A percentile compares a stretch with the other conserved stretches of the same genome.
These are phyloP conservation scores for Pseudocercospora vitis DNA, from an alignment of 2,329 filamentous ascomycete species.

Conservation along the genomic window DNA sequence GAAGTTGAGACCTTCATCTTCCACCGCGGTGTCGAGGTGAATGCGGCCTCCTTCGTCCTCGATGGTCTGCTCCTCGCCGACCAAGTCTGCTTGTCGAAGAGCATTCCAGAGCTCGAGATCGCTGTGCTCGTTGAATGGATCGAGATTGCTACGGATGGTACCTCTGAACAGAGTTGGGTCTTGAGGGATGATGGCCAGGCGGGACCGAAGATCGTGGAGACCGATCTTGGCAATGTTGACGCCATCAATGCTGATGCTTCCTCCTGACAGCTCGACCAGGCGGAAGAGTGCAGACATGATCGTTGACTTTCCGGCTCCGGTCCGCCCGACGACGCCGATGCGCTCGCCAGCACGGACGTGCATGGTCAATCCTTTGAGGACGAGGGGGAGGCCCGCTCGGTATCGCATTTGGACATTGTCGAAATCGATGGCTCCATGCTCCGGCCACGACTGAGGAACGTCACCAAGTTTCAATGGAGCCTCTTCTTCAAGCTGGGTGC, in stretches of 20 bases:
- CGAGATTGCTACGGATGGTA: slow-evolving; percentile 75
- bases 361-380: slow-evolving; percentile 57
- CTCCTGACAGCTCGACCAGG: slow-evolving; percentile 54
- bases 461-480: slow-evolving; percentile 74
- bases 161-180: slow-evolving; percentile 81
- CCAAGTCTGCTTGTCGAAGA: slow-evolving; percentile 72
- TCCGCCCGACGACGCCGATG: slow-evolving; percentile 78
- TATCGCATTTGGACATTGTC: slow-evolving; percentile 55
- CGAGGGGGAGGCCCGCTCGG: slow-evolving; percentile 50
- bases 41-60: slow-evolving; percentile 59
- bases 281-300: slow-evolving; percentile 84
- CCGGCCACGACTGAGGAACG: slow-evolving; percentile 76
- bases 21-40: slow-evolving; percentile 79
- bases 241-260: slow-evolving; percentile 51
- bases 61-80: slow-evolving; percentile 53
- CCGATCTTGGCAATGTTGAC: slow-evolving; percentile 68
- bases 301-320: slow-evolving; percentile 78
- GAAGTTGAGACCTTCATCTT: slow-evolving; percentile 95
- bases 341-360: slow-evolving; percentile 73
- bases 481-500: slow-evolving; percentile 81
- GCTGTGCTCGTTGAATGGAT: slow-evolving; percentile 75
- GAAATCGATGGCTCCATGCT: slow-evolving; percentile 68
- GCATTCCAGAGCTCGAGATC: slow-evolving; percentile 78
- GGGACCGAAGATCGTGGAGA: slow-evolving; percentile 71
- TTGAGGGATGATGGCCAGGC: slow-evolving; percentile 75